Conservation (phyloP, 306 rosid species). For the Senna tora region DNA sequence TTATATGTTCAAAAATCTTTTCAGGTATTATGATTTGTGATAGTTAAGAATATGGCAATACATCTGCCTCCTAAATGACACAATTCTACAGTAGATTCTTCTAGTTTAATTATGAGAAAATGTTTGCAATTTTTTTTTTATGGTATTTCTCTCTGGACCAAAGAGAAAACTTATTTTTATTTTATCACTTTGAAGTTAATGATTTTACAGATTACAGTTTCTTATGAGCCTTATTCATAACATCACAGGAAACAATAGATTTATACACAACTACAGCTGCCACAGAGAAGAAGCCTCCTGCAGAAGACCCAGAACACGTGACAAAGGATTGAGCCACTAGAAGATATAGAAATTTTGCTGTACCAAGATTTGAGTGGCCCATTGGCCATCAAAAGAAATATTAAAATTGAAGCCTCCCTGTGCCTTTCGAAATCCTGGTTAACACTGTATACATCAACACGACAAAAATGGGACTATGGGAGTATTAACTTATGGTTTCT, state of each 20-base stretch:
- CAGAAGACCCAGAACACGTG: conserved; percentile 49
- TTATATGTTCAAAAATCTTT: no score
- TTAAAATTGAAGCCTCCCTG: conserved; percentile 22
- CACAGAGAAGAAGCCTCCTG: conserved; percentile 47
- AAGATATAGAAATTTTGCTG: conserved; percentile 28
- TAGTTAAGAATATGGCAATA: conserved; percentile 24
- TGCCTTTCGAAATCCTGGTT: conserved; percentile 33
- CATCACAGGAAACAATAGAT: conserved; percentile 68
- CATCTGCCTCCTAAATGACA: conserved; percentile 4
- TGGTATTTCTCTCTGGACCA: not conserved
- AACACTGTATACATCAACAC: conserved; percentile 12
- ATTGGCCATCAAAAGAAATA: conserved; percentile 31
- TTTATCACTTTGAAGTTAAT: conserved; percentile 9
- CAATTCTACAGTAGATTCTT: conserved; percentile 10
- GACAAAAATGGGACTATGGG: conserved; percentile 26
- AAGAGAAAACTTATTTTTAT: conserved; percentile 17
- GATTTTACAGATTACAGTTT: conserved; percentile 21
- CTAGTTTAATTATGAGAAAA: conserved; percentile 7
- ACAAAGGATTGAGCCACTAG: conserved; percentile 49
- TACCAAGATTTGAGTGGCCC: conserved; percentile 21
- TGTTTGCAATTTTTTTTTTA: not conserved
- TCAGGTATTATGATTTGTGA: not conserved
- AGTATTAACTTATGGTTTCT: conserved; percentile 25
- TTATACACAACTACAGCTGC: conserved; percentile 44
- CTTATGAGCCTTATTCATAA: conserved; percentile 25